Conservation (phyloP, 2,329 filamentous ascomycete species). For the Apiospora phragmitis region DNA sequence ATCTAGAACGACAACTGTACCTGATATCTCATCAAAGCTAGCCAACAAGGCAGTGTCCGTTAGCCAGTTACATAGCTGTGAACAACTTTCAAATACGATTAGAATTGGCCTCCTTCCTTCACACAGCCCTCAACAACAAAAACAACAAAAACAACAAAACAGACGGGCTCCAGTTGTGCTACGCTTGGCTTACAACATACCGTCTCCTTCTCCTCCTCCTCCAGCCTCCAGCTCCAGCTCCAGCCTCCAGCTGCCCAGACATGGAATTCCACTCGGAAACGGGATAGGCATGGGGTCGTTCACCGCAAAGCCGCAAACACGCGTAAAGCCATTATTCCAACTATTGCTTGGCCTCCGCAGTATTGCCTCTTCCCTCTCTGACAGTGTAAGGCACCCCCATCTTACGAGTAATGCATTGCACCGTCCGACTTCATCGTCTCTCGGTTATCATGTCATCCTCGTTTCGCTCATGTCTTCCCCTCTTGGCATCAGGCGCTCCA, state of each 20-base stretch:
- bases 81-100: background rate
- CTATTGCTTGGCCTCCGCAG: background rate
- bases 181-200: background rate
- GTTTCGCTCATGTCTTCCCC: background rate
- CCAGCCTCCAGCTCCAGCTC: background rate
- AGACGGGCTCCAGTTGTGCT: background rate
- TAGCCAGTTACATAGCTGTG: background rate
- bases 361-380: background rate
- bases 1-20: background rate
- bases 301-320: background rate
- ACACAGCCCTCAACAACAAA: background rate
- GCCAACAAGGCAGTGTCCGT: background rate
- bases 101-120: conserved; percentile 1
- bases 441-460: background rate
- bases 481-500: background rate
- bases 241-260: background rate
- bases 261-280: background rate
- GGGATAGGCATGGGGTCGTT: background rate
- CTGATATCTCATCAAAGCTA: background rate
- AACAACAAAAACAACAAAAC: background rate
- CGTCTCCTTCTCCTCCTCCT: background rate
- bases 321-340: background rate
- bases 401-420: background rate
- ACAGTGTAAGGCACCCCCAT: background rate
- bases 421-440: background rate